Percentiles rank a stretch among this genome's conserved stretches.
Conservation (phyloP, 495 filamentous ascomycete species). For the Lepraria neglecta region DNA sequence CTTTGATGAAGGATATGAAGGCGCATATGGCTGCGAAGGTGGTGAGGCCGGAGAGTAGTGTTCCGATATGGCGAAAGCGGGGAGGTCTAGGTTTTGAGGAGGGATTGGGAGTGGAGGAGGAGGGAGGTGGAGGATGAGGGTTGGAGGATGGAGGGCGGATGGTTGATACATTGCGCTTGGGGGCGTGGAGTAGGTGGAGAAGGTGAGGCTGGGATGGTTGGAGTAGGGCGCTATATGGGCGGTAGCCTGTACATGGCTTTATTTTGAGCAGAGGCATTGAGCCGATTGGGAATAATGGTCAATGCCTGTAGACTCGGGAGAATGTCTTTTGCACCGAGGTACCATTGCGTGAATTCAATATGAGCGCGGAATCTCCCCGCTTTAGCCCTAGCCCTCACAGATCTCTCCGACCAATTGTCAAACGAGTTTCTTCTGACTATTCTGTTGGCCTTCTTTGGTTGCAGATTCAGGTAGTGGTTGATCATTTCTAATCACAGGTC, state of each 20-base stretch:
- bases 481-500: too few species aligned
- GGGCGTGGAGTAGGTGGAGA: background rate
- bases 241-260: background rate
- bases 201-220: background rate
- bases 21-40: background rate
- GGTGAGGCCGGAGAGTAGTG: slow-evolving; percentile 2
- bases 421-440: too few species aligned
- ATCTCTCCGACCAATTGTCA: too few species aligned
- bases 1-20: slow-evolving; percentile 49
- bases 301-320: too few species aligned
- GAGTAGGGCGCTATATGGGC: background rate
- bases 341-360: too few species aligned
- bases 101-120: background rate
- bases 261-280: too few species aligned
- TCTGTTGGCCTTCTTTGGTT: too few species aligned
- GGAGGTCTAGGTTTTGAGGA: background rate
- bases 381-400: too few species aligned
- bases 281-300: too few species aligned
- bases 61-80: background rate
- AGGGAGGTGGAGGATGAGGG: background rate
- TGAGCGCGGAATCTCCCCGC: too few species aligned
- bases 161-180: background rate
- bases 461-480: too few species aligned
- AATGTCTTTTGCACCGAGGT: too few species aligned
- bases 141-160: background rate